Evolutionary conservation across 2,329 filamentous ascomycete genomes (phyloP).

Genomic region (Penicillium sp.): DNA sequence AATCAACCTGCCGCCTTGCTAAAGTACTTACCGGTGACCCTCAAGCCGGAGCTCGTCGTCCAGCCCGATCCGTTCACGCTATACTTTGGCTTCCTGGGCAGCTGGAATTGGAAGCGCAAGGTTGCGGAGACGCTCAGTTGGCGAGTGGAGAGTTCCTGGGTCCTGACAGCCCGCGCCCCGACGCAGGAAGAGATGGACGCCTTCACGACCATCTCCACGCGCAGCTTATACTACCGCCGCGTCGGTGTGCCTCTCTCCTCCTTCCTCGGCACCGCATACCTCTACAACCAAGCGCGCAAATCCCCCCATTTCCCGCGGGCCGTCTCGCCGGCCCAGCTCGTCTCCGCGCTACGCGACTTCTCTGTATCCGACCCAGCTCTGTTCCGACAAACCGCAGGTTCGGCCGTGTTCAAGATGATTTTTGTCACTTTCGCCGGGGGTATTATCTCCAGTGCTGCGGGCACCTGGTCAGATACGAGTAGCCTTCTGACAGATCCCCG

Average conservation of each 20-base stretch:
- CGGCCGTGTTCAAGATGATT: constrained; percentile 15
- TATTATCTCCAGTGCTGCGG: constrained; percentile 7
- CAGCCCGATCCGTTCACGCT: constrained; percentile 28
- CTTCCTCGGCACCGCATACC: constrained; percentile 6
- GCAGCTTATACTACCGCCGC: constrained; percentile 21
- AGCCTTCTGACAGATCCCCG: constrained; percentile 23
- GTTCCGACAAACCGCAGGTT: constrained; percentile 1
- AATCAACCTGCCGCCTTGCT: constrained; percentile 5
- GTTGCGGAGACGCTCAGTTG: constrained; percentile 5
- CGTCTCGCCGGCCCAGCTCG: constrained; percentile 5
- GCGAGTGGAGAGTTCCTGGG: constrained; percentile 22
- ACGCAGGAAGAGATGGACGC: constrained; percentile 39
- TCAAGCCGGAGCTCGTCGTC: constrained; percentile 27
- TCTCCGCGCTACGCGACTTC: constrained; percentile 6
- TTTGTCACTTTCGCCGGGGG: constrained; percentile 12
- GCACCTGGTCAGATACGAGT: constrained; percentile 13
- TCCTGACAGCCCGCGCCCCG: constrained; percentile 25
- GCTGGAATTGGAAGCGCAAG: constrained; percentile 17
- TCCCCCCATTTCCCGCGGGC: constrained; percentile 6
- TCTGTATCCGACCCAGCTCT: constrained; percentile 3
- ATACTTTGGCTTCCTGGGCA: constrained; percentile 29
- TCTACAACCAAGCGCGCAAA: constrained; percentile 14
- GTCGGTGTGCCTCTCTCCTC: constrained; percentile 22
- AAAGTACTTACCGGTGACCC: constrained; percentile 14
- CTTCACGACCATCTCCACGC: constrained; percentile 24